Evolutionary conservation across 371 early-diverging fungal species (phyloP), one percentile per base, ranked within the genome.

Genomic region (Rhizopus delemar): DNA sequence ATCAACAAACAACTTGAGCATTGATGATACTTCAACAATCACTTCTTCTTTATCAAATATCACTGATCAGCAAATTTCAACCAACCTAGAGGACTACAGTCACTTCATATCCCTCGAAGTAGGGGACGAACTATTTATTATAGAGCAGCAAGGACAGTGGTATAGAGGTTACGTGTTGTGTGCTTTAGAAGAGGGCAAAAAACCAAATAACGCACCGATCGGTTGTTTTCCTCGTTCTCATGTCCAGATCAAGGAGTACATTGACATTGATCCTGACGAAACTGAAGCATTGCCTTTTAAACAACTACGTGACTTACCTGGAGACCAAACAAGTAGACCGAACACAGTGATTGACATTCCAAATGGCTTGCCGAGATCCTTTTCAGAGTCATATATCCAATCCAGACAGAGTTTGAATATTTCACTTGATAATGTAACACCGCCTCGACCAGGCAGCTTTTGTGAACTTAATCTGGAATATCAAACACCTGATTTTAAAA

Each of bases 91-190:
- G 28, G 81, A 81, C 60, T 72, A 71, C 49, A 58, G 65, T n/a
- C 61, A 65, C 13, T 51, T 75, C n/a, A 63, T 76, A 38, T 51
- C 75, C 9, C 56, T 84, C 7, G 84, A 84, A 65, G 82, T 82
- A 16, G 84, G 84, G 15, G 84, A 84, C 63, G 80, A 82, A 54
- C 60, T 84, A 3, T 84, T 75, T 56, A 73, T 80, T 51, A 70
- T 82, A 53, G 84, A 84, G 43, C 78, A 82, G 51, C 70, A 77
- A 56, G 78, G 74, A 9, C 73, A 71, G 31, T 89, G 90, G 90
- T 83, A 78, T 49, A 69, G 88, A 52, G 90, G 90, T 16, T 88
- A 89, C 63, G 85, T 87, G 2, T 70, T 84, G 29, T 72, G 80
- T 31, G 51, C 77, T 12, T 53, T 69, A 45, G 78, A 74, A 53